phyloP scores from a whole-genome alignment of 257 asterid genomes.

The Primulina eburnea region DNA sequence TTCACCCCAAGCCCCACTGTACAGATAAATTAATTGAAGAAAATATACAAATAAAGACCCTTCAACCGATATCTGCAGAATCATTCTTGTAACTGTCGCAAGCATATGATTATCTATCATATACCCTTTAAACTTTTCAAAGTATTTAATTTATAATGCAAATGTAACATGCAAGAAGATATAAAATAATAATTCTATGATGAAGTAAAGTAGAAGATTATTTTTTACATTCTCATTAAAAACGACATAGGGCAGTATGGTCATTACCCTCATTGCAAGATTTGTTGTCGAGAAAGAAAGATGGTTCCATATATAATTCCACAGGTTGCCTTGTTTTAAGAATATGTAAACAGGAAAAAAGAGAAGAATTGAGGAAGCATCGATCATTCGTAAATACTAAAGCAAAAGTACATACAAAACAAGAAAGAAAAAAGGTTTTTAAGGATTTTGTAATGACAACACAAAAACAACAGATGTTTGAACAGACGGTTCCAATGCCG shows the following conservation, averaged over 20 bases:
- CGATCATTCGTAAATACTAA: conserved; percentile 35
- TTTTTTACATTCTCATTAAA: too few relatives aligned
- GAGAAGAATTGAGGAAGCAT: conserved; percentile 5
- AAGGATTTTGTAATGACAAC: conserved; percentile 17
- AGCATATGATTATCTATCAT: background rate
- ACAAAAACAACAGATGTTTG: conserved; percentile 44
- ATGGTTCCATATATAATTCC: conserved; percentile 27
- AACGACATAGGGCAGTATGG: conserved; percentile 21
- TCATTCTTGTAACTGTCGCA: background rate
- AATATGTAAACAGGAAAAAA: conserved; percentile 36
- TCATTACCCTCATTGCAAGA: conserved; percentile 12
- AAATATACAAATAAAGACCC: conserved; percentile 37
- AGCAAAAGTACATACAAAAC: conserved; percentile 21
- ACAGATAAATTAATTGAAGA: conserved; percentile 13
- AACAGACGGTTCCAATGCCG: conserved; percentile 30
- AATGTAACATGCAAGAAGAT: too few relatives aligned
- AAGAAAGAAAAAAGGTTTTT: background rate
- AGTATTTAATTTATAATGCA: too few relatives aligned
- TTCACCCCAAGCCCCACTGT: conserved; percentile 27
- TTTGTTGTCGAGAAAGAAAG: conserved; percentile 25
- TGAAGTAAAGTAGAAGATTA: background rate
- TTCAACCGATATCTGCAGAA: conserved; percentile 30
- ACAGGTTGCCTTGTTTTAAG: conserved; percentile 30
- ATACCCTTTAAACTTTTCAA: background rate
- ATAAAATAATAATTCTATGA: too few relatives aligned